These are phyloP conservation scores for Geotrichum candidum DNA, from an alignment of 1,139 yeast species.

Conservation along the genomic window DNA sequence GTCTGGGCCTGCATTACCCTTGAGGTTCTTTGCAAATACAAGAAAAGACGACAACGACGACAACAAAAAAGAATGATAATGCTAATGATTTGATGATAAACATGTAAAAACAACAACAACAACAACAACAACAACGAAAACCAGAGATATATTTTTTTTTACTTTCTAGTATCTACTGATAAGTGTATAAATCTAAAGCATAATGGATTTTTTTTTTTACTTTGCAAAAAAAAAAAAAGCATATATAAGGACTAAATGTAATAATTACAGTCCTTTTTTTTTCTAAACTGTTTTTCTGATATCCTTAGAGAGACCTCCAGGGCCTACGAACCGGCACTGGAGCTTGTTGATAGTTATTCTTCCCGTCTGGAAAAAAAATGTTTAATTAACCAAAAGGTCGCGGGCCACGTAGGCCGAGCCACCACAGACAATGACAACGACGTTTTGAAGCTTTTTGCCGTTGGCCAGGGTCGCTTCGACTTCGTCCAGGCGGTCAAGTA, in stretches of 20 bases:
- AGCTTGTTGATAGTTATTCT: too few relatives aligned
- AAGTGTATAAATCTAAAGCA: neutral
- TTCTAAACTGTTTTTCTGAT: too few relatives aligned
- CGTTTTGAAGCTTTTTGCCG: constrained; percentile 25
- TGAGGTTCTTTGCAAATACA: neutral
- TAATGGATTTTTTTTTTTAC: neutral
- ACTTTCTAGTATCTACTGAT: neutral
- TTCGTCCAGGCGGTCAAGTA: constrained; percentile 37
- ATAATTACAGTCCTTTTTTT: too few relatives aligned
- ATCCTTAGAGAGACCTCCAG: too few relatives aligned
- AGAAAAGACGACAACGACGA: neutral
- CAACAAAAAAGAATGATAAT: neutral
- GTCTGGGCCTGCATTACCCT: neutral
- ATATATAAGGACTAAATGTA: neutral
- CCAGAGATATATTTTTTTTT: too few relatives aligned
- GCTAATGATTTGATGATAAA: neutral
- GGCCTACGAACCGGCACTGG: too few relatives aligned
- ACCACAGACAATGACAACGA: constrained; percentile 35
- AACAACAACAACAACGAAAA: too few relatives aligned
- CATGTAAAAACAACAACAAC: too few relatives aligned
- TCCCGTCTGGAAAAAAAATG: too few relatives aligned
- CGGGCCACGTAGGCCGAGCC: constrained; percentile 28
- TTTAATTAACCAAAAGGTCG: neutral
- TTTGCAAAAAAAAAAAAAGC: neutral
- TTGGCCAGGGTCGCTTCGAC: constrained; percentile 25